phyloP scores from a whole-genome alignment of 1,284 basidiomycete species.

The Sanghuangporus baumii region DNA sequence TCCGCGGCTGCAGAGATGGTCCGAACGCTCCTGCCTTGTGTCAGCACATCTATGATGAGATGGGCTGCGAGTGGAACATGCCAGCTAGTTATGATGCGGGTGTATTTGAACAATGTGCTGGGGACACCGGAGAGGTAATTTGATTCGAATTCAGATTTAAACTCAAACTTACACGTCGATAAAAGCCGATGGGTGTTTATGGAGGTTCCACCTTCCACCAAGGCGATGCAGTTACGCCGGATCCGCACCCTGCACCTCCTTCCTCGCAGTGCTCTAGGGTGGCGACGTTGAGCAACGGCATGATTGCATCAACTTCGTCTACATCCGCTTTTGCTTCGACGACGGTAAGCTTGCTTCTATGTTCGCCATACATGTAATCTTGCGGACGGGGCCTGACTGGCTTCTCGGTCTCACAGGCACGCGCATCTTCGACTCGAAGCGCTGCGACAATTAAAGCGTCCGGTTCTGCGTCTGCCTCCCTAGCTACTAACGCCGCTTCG shows the following conservation, averaged over 20 bases:
- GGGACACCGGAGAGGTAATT: slow-evolving; percentile 44
- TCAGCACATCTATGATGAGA: slow-evolving; percentile 60
- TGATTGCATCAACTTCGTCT: slow-evolving; percentile 26
- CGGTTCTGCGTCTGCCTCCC: not conserved
- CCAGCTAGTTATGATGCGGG: slow-evolving; percentile 55
- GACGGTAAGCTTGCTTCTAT: slow-evolving; percentile 12
- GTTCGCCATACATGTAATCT: not conserved
- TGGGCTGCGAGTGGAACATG: slow-evolving; percentile 68
- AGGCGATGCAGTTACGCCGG: slow-evolving; percentile 53
- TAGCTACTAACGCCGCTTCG: not conserved
- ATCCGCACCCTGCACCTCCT: slow-evolving; percentile 50
- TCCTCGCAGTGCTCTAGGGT: slow-evolving; percentile 47
- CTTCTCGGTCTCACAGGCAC: not conserved
- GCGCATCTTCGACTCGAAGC: not conserved
- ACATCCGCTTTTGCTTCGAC: slow-evolving; percentile 16
- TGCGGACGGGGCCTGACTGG: not conserved
- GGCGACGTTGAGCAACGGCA: slow-evolving; percentile 39
- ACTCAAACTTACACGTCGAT: not conserved
- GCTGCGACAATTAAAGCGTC: not conserved
- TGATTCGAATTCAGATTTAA: not conserved
- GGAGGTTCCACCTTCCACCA: slow-evolving; percentile 61
- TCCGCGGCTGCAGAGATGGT: slow-evolving; percentile 66
- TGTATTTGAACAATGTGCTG: slow-evolving; percentile 54
- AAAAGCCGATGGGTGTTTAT: slow-evolving; percentile 67
- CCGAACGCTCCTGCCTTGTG: slow-evolving; percentile 54